These are phyloP conservation scores for Cinnamomum micranthum DNA, from an alignment of 164 flowering plant species.

Conservation along the genomic window DNA sequence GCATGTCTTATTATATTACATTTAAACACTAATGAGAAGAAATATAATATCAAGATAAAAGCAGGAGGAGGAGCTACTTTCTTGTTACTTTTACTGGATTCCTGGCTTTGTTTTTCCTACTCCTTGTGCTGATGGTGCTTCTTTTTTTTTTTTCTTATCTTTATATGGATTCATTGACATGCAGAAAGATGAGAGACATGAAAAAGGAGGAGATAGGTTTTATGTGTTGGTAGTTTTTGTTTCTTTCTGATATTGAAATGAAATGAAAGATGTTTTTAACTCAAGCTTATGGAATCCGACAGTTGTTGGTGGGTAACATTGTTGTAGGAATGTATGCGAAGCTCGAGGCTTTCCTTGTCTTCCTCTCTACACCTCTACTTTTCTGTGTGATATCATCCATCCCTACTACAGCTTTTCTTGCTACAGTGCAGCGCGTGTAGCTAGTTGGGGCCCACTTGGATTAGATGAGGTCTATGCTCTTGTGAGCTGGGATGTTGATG, in stretches of 20 bases:
- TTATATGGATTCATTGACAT: constrained; percentile 2
- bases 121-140: neutral
- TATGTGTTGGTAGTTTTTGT: constrained; percentile 1
- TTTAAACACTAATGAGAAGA: neutral
- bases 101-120: constrained; percentile 13
- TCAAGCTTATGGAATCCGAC: constrained; percentile 26
- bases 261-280: neutral
- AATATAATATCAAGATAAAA: neutral
- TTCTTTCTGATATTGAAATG: neutral
- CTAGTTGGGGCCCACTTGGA: neutral
- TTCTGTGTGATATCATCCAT: neutral
- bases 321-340: constrained; percentile 23
- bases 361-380: constrained; percentile 5
- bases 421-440: neutral
- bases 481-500: neutral
- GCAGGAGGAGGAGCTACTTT: neutral
- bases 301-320: constrained; percentile 31
- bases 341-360: constrained; percentile 38
- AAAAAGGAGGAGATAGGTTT: constrained; percentile 7
- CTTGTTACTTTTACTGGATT: constrained; percentile 8
- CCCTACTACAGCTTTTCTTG: neutral
- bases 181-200: neutral
- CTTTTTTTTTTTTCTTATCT: neutral
- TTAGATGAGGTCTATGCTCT: too few relatives aligned
- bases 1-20: neutral